Conservation (phyloP, 345 rosid species). For the Eucalyptus tenuipes region DNA sequence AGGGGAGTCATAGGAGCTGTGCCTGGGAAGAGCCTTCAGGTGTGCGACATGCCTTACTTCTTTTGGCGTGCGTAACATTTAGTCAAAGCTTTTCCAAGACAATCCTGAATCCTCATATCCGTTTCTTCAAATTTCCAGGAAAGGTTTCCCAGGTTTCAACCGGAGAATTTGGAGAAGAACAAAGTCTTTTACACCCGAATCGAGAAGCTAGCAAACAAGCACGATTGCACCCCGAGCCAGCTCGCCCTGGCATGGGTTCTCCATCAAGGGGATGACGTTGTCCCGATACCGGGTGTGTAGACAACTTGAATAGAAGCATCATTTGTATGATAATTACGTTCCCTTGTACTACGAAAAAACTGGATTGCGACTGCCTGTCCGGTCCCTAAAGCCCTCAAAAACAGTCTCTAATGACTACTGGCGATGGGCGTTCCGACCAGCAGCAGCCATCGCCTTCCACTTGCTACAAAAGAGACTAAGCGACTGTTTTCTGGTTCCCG, state of each 20-base stretch:
- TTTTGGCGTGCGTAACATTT: not conserved
- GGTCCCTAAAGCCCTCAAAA: not conserved
- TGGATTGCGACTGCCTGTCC: not conserved
- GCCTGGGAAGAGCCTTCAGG: not conserved
- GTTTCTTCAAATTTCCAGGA: not conserved
- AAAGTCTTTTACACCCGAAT: slow-evolving; percentile 6
- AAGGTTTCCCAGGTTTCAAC: not conserved
- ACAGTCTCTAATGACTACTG: not conserved
- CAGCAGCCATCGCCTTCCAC: not conserved
- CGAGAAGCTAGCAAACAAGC: slow-evolving; percentile 13
- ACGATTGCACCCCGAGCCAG: slow-evolving; percentile 21
- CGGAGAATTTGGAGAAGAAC: not conserved
- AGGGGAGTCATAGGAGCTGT: not conserved
- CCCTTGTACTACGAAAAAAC: not conserved
- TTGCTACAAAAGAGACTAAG: not conserved
- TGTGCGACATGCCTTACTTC: not conserved
- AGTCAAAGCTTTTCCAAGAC: not conserved
- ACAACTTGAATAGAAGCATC: not conserved
- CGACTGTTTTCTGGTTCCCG: not conserved
- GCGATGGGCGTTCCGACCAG: not conserved
- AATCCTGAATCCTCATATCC: not conserved
- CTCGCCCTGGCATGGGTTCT: slow-evolving; percentile 35
- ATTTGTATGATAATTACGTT: not conserved
- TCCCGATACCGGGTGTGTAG: slow-evolving; percentile 26
- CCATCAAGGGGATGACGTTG: slow-evolving; percentile 30